Percentiles rank a stretch among this genome's conserved stretches.
These are phyloP conservation scores for Dendrocalamus latiflorus DNA, from an alignment of 202 grass and related monocot species.

Conservation along the genomic window DNA sequence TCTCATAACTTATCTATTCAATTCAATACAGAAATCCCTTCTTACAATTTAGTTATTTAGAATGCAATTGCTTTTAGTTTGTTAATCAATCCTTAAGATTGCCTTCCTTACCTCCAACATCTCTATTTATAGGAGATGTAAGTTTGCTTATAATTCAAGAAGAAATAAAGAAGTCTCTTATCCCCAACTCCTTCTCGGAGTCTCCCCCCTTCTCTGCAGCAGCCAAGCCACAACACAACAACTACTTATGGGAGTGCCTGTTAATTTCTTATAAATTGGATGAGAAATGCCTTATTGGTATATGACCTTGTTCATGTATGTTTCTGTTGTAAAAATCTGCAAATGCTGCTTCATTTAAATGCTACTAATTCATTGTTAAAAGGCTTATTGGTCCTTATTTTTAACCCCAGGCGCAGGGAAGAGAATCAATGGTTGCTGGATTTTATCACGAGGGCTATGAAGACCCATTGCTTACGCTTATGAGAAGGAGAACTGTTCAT, in stretches of 20 bases:
- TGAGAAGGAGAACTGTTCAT: conserved; percentile 95
- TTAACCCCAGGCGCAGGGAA: conserved; percentile 55
- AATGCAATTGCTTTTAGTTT: too few species aligned
- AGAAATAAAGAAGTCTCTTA: too few species aligned
- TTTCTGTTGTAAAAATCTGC: conserved; percentile 1
- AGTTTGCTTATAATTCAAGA: too few species aligned
- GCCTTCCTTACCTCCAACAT: too few species aligned
- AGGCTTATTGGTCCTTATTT: conserved; percentile 3
- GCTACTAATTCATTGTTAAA: background rate
- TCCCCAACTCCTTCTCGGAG: too few species aligned
- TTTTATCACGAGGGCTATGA: conserved; percentile 94
- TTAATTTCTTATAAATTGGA: conserved; percentile 9
- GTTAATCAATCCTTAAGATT: too few species aligned
- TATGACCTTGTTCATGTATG: background rate
- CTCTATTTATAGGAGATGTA: too few species aligned
- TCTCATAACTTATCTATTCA: too few species aligned
- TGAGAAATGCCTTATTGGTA: background rate
- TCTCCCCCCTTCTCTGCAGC: too few species aligned
- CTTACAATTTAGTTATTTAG: too few species aligned
- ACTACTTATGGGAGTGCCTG: background rate
- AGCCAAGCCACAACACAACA: background rate
- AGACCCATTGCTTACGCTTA: conserved; percentile 94
- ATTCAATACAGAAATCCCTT: too few species aligned
- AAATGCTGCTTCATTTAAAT: background rate
- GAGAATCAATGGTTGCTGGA: conserved; percentile 82